Conservation (phyloP, 176 grass and related monocot species). For the Lolium rigidum region DNA sequence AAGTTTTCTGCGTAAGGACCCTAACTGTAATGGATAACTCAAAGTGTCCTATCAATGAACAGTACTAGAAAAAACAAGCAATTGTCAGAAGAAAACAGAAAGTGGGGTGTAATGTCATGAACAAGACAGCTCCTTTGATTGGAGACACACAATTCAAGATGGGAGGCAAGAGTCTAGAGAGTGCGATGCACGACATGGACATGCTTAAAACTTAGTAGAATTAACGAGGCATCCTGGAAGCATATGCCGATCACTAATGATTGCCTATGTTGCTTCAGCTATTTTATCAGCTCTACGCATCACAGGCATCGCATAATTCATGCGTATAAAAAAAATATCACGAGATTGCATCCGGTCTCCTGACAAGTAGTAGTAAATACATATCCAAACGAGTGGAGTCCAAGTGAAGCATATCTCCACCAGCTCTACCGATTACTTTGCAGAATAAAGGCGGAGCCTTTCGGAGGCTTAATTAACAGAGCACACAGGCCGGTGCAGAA, state of each 20-base stretch:
- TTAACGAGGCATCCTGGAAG: conserved; percentile 29
- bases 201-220: conserved; percentile 34
- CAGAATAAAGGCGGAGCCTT: conserved; percentile 39
- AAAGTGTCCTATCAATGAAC: conserved; percentile 34
- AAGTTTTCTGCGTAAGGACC: conserved; percentile 28
- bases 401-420: conserved; percentile 46
- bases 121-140: conserved; percentile 42
- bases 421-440: conserved; percentile 24
- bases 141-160: conserved; percentile 15
- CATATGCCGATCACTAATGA: conserved; percentile 43
- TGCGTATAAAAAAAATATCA: not conserved
- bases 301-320: conserved; percentile 31
- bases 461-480: conserved; percentile 26
- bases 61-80: conserved; percentile 1
- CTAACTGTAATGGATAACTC: conserved; percentile 19
- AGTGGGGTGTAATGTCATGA: conserved; percentile 21
- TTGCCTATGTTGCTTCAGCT: conserved; percentile 11
- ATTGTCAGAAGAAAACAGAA: conserved; percentile 42
- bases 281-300: conserved; percentile 22
- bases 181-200: not conserved
- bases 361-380: conserved; percentile 23
- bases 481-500: conserved; percentile 36
- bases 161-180: conserved; percentile 24
- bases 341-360: conserved; percentile 30
- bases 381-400: conserved; percentile 47